These are phyloP conservation scores for Penicillium psychrofluorescens DNA, from an alignment of 495 filamentous ascomycete genomes.

Conservation along the genomic window DNA sequence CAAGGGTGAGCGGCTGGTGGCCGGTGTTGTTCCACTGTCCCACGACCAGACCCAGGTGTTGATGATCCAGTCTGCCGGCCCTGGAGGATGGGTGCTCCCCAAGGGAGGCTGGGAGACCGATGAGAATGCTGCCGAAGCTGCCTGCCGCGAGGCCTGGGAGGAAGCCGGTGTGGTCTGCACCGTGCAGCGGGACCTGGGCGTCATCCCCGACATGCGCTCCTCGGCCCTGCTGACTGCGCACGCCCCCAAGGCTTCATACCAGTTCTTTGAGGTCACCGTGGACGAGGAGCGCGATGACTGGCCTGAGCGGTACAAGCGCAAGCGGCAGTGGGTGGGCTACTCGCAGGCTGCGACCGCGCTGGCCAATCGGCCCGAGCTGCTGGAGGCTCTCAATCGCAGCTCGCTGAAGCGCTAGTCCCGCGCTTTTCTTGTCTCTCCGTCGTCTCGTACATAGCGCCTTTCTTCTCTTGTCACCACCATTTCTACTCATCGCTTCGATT, in stretches of 20 bases:
- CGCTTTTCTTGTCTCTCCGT: conserved; percentile 6
- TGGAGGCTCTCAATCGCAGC: conserved; percentile 78
- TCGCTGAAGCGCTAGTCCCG: conserved; percentile 53
- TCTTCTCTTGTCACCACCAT: not conserved
- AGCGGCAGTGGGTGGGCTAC: conserved; percentile 83
- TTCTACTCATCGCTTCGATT: conserved; percentile 9
- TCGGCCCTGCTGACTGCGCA: conserved; percentile 49
- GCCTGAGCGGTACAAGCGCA: conserved; percentile 91
- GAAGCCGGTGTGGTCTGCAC: conserved; percentile 86
- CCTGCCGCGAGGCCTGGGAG: conserved; percentile 89
- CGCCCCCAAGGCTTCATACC: conserved; percentile 70
- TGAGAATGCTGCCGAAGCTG: conserved; percentile 64
- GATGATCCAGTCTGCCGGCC: conserved; percentile 84
- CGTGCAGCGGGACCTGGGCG: conserved; percentile 74
- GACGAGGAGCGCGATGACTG: conserved; percentile 75
- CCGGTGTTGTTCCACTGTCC: conserved; percentile 83
- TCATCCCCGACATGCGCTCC: conserved; percentile 70
- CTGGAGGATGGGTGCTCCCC: conserved; percentile 88
- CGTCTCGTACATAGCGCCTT: not conserved
- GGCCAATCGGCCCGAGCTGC: conserved; percentile 72
- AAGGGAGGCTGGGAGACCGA: conserved; percentile 98
- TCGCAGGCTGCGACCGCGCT: conserved; percentile 70
- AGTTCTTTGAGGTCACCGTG: conserved; percentile 83
- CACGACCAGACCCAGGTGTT: conserved; percentile 72
- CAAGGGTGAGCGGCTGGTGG: conserved; percentile 89